These are phyloP conservation scores for Cylindrodendrum hubeiense DNA, from an alignment of 2,329 filamentous ascomycete genomes.

Conservation along the genomic window DNA sequence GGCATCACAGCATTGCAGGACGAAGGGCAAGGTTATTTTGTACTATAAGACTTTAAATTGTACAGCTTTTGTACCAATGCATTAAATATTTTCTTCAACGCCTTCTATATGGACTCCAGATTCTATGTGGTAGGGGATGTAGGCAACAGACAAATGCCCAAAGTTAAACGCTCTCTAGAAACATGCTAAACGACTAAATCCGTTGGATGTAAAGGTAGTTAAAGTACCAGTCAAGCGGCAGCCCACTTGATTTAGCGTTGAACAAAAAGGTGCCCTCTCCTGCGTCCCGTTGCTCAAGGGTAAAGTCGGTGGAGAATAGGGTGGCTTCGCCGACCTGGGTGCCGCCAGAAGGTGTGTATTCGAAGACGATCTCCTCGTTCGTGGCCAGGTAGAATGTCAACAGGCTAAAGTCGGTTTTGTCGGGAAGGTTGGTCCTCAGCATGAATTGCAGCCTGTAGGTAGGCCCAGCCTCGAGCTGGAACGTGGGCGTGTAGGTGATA, in stretches of 20 bases:
- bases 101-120: too few species aligned
- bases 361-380: background rate
- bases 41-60: too few species aligned
- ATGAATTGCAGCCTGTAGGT: conserved; percentile 1
- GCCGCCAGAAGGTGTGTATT: background rate
- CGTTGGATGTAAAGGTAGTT: conserved; percentile 1
- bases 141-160: too few species aligned
- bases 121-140: too few species aligned
- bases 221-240: conserved; percentile 5
- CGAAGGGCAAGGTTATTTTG: too few species aligned
- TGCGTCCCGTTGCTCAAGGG: background rate
- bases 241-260: background rate
- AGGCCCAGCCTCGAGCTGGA: background rate
- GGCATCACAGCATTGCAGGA: too few species aligned
- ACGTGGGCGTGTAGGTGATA: background rate
- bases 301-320: conserved; percentile 1
- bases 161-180: too few species aligned
- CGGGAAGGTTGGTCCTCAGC: background rate
- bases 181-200: background rate
- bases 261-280: conserved; percentile 1
- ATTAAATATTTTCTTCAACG: too few species aligned
- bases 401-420: background rate
- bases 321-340: background rate
- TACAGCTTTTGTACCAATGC: too few species aligned
- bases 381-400: conserved; percentile 1